These are phyloP conservation scores for Clavispora carvajalis DNA, from an alignment of 805 yeast species.

Conservation along the genomic window DNA sequence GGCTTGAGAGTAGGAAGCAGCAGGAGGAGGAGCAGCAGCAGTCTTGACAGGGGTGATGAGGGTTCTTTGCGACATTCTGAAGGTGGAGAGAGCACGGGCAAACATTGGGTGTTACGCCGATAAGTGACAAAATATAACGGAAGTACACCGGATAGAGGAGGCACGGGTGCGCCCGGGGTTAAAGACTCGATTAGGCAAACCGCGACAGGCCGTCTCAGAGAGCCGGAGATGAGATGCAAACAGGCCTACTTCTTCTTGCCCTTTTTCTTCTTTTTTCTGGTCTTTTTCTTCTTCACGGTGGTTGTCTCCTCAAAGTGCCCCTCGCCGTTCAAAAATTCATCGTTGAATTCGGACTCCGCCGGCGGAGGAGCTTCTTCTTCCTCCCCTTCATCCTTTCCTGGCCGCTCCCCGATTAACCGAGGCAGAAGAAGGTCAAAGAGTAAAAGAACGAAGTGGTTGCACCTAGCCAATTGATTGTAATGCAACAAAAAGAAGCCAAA, in stretches of 20 bases:
- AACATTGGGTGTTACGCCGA: neutral
- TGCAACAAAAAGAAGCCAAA: slow-evolving; percentile 22
- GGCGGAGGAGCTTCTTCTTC: slow-evolving; percentile 2
- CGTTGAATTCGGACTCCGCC: slow-evolving; percentile 24
- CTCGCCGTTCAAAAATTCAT: slow-evolving; percentile 25
- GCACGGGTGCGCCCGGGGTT: neutral
- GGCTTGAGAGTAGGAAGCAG: slow-evolving; percentile 96
- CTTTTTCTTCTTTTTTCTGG: slow-evolving; percentile 19
- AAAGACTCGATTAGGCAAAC: neutral
- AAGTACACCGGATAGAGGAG: neutral
- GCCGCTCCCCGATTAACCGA: neutral
- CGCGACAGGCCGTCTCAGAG: neutral
- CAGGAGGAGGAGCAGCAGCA: slow-evolving; percentile 88
- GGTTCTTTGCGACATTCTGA: slow-evolving; percentile 16
- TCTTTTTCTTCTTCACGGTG: slow-evolving; percentile 1
- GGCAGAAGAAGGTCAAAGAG: slow-evolving; percentile 1
- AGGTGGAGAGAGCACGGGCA: neutral
- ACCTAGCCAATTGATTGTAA: slow-evolving; percentile 25
- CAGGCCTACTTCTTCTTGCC: slow-evolving; percentile 19
- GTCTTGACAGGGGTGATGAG: slow-evolving; percentile 43
- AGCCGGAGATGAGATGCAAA: too few relatives aligned
- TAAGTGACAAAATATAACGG: neutral
- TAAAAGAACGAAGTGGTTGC: slow-evolving; percentile 20
- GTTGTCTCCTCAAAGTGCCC: slow-evolving; percentile 15
- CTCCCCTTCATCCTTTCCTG: slow-evolving; percentile 1